Evolutionary conservation across 176 grass and related monocot species (phyloP), one percentile per base, ranked within the genome.

Genomic region (Lolium rigidum): DNA sequence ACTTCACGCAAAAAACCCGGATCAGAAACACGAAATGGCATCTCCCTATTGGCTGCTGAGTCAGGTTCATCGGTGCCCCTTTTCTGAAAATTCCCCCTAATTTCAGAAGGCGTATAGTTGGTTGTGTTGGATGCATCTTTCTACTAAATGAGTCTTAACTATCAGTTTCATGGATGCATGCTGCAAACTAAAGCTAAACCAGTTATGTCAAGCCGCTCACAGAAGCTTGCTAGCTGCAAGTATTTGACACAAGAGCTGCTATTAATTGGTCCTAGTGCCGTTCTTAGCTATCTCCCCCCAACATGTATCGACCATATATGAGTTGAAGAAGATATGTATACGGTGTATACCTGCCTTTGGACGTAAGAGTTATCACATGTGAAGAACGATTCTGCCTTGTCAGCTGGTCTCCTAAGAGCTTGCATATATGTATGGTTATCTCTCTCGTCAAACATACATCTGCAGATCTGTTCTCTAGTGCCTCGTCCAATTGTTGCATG

Each of bases 401-500:
- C 80, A 70, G 52, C 20, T 38, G 61, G 60, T 26, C 61, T 49
- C 24, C 43, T 80, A 31, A 81, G 61, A 71, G 49, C 37, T 25
- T 39, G 54, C 46, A 58, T 10, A 39, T 24, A 82, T 70, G 0
- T 25, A 51, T 63, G 41, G 44, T 15, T 59, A 62, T 28, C 17
- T 83, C 72, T 28, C 14, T n/a, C n/a, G n/a, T 80, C 22, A 66
- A 35, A 70, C 24, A 49, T 14, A 43, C 35, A 46, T 35, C 57
- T 37, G n/a, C 25, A 26, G 5, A 64, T 16, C 31, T 79, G 74
- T 83, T 83, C 22, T 60, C 31, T 83, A 86, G 80, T 66, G 47
- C 31, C 24, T 87, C 80, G 89, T 90, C 89, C 47, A 38, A 38
- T n/a, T n/a, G n/a, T 47, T 65, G 22, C n/a, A 80, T 65, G 17